Evolutionary conservation across 2,329 filamentous ascomycete species (phyloP), one percentile per base, ranked within the genome.

Genomic region (Nemania sp.): DNA sequence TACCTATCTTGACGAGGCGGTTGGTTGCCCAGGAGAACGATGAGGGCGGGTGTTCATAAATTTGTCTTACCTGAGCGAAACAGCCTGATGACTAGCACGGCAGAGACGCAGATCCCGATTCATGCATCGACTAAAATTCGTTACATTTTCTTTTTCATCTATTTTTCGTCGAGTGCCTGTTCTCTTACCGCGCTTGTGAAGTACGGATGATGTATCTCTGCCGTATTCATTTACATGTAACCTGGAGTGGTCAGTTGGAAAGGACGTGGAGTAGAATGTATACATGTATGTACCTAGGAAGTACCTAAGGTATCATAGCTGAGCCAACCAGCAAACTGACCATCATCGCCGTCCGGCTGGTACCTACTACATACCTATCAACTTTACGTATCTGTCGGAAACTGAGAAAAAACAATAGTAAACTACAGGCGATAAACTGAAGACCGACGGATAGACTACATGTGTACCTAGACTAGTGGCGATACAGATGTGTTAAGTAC

Each of bases 81-180:
- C 52, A 66, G 52, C 52, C 64, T 56, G 51, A 65, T 55, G 24
- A 43, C 38, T 60, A 49, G 38, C 49, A 60, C 47, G 38, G 57
- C 51, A n/a, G 41, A 55, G 20, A 32, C 32, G 62, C 11, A 59
- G 45, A 66, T 66, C 64, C n/a, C n/a, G 64, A 66, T 58, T 66
- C 53, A 62, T 58, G 45, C 58, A 52, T 11, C 24, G 27, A 22
- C 27, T 18, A 18, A 13, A 38, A 29, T 47, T 10, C 15, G 51
- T 35, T 54, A 11, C 24, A 20, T 32, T 26, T 32, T 54, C 15
- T 45, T 26, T 32, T 55, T 26, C 5, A 15, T 18, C 24, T 35
- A 5, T 35, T 5, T 47, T 35, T 51, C 18, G 5, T 49, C 27
- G 29, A 35, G 24, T n/a, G 24, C 38, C 29, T 55, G 38, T 27